Evolutionary conservation across 192 early-diverging fungal genomes (phyloP), one percentile per base, ranked within the genome.

Genomic region (Oehlia diaphana): DNA sequence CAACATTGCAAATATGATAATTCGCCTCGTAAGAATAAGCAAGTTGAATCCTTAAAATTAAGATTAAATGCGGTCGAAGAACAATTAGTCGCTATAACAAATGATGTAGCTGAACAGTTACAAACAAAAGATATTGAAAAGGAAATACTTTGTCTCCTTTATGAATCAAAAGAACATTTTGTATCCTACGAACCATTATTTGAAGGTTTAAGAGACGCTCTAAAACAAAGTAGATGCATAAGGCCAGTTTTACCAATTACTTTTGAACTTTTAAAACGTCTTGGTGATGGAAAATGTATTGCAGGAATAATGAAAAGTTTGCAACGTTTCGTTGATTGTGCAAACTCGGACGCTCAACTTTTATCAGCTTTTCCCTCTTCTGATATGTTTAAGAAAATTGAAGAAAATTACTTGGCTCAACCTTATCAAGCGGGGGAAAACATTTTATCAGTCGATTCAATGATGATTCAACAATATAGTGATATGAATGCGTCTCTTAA

Each of bases 21-120:
- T 23, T 37, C 49, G 0, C 77, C 77, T 13, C 19, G 77, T 23
- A 79, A 79, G 12, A 79, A 79, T 44, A 79, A 79, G 53, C 77
- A 79, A 63, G 50, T 79, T 0, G 77, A 79, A 21, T 9, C n/a
- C 0, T 14, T 79, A 5, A 79, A 79, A 47, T 23, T 26, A 5
- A 4, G 42, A 37, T 2, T 79, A 12, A 28, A 61, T 5, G 26
- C 35, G 0, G n/a, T 71, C 2, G 67, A 79, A 63, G 21, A 44
- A 42, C 26, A 71, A 16, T 28, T 79, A 13, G 16, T 19, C 0
- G 7, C 3, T 9, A 58, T 42, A 13, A 37, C 31, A 1, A 23
- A 2, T 37, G 21, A 39, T 5, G 8, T 37, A 16, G 6, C 9
- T 3, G 50, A 71, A 16, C 10, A 67, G 39, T 13, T 70, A 2